Conservation (phyloP, 352 stramenopile species). For the Pythium pectinolyticum region DNA sequence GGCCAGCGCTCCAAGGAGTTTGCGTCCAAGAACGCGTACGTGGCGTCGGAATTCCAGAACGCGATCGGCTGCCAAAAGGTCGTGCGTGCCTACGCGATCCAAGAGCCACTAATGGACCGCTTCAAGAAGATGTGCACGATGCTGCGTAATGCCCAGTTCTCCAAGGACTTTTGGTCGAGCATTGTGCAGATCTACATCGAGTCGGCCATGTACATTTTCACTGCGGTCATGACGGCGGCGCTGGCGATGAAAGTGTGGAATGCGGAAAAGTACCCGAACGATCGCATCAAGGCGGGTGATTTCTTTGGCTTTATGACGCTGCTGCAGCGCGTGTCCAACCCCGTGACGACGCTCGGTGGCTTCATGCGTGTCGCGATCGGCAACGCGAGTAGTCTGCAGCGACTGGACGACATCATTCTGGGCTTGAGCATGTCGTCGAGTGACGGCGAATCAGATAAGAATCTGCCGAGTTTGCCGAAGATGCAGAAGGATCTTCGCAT, state of each 20-base stretch:
- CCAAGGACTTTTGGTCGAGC: constrained; percentile 88
- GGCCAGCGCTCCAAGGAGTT: constrained; percentile 85
- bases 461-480: constrained; percentile 72
- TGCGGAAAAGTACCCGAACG: constrained; percentile 22
- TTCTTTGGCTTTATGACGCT: constrained; percentile 87
- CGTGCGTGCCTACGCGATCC: constrained; percentile 82
- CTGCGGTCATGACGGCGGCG: constrained; percentile 82
- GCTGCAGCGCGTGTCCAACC: constrained; percentile 75
- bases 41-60: constrained; percentile 87
- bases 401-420: constrained; percentile 84
- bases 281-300: constrained; percentile 65
- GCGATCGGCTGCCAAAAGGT: constrained; percentile 85
- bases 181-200: constrained; percentile 91
- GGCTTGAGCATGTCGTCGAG: constrained; percentile 40
- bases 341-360: constrained; percentile 77
- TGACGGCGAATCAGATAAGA: constrained; percentile 42
- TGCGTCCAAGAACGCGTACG: constrained; percentile 85
- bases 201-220: constrained; percentile 90
- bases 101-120: constrained; percentile 69
- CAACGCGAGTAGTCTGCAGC: constrained; percentile 84
- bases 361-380: constrained; percentile 90
- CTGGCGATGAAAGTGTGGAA: constrained; percentile 86
- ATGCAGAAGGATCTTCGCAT: constrained; percentile 81
- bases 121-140: constrained; percentile 66
- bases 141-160: constrained; percentile 84